Base-by-base conservation (phyloP, 2,329 filamentous ascomycete species). In the Xylaria sp. region DNA sequence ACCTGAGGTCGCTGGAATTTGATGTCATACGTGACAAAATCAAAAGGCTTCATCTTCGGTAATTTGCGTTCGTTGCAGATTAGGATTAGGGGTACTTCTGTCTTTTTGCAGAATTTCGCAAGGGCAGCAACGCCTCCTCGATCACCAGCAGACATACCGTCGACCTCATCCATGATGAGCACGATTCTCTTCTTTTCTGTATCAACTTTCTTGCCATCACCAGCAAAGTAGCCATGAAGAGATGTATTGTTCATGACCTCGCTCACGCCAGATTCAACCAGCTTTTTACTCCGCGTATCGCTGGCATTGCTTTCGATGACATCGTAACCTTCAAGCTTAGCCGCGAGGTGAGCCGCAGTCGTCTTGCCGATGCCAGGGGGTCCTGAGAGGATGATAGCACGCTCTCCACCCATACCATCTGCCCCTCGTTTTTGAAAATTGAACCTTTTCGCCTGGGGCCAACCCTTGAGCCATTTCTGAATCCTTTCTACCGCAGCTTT, bases 41-140 rank as follows among this genome's bases (percentile, higher is more conserved):
- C 94, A 78, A 99, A 99, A 0, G 96, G 96, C 82, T 95, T 98
- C 96, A 99, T 99, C 86, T 99, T 99, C 36, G 92, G 96, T 71
- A 94, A 83, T 73, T 88, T 90, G 74, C 96, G 91, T 78, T 99
- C 96, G 80, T 99, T 99, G 87, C 96, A 99, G 75, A 99, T 98
- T 64, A 99, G 86, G 74, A 99, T 98, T 79, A 99, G 91, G 0
- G 96, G 96, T 28, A 99, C 90, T 74, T 96, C 90, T 0, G 94
- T 96, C 85, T 97, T 98, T 83, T 93, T 97, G 86, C 95, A 98
- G 63, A 97, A 92, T 67, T 96, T 94, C 66, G 96, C 95, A 66
- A 99, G 86, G 36, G 96, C 96, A 60, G 94, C 96, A 57, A 99
- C 96, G 80, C 96, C 96, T 73, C 96, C 96, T 70, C 96, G 91